A percentile compares a stretch with the other conserved stretches of the same genome.
These are phyloP conservation scores for Chondrus crispus DNA, from an alignment of 23 red algal species.

Conservation along the genomic window DNA sequence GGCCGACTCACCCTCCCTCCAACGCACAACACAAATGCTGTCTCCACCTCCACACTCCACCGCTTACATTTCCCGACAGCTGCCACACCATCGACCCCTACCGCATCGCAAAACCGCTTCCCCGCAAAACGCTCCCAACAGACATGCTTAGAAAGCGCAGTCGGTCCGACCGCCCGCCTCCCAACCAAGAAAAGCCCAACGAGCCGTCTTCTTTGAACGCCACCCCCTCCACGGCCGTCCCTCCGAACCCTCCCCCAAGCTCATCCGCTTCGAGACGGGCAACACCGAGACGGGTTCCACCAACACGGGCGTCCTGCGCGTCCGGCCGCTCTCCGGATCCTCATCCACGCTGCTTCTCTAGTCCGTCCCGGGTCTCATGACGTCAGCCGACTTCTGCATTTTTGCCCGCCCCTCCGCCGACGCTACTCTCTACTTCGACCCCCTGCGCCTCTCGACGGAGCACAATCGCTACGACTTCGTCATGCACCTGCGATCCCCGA, in stretches of 20 bases:
- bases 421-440: slow-evolving; percentile 29
- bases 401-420: slow-evolving; percentile 54
- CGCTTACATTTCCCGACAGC: no score
- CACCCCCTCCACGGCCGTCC: no score
- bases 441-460: slow-evolving; percentile 39
- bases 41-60: no score
- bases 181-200: no score
- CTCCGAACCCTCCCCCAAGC: not conserved
- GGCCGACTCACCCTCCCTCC: no score
- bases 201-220: no score
- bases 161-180: no score
- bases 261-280: slow-evolving; percentile 52
- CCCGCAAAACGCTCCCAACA: no score
- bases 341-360: slow-evolving; percentile 48
- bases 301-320: slow-evolving; percentile 8
- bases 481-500: slow-evolving; percentile 20
- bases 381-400: slow-evolving; percentile 64
- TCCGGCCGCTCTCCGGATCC: not conserved
- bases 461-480: slow-evolving; percentile 65
- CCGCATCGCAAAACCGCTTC: no score
- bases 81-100: no score
- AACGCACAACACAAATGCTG: no score
- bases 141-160: no score
- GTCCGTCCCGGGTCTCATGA: slow-evolving; percentile 70
- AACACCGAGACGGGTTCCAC: slow-evolving; percentile 39